A percentile compares a stretch with the other conserved stretches of the same genome.
Evolutionary conservation across 352 stramenopile species (phyloP).

Genomic region (Phytopythium oedochilum): DNA sequence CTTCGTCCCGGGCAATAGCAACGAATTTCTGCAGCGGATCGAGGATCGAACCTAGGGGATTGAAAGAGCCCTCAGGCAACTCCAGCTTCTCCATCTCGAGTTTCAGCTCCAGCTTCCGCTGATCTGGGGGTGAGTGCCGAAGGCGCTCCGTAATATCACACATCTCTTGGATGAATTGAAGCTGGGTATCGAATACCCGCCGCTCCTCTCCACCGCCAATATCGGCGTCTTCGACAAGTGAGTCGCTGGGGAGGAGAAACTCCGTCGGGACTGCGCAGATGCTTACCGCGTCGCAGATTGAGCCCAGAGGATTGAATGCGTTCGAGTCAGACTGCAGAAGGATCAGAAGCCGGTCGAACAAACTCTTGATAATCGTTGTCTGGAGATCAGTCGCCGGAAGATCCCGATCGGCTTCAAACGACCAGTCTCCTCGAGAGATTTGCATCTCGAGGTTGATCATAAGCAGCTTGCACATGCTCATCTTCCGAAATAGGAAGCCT

Average conservation of each 20-base stretch:
- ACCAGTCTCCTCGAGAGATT: slow-evolving; percentile 53
- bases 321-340: slow-evolving; percentile 37
- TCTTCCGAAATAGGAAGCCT: slow-evolving; percentile 72
- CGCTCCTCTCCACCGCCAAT: slow-evolving; percentile 23
- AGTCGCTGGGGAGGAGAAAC: slow-evolving; percentile 33
- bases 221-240: slow-evolving; percentile 27
- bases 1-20: slow-evolving; percentile 58
- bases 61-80: slow-evolving; percentile 58
- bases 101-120: slow-evolving; percentile 58
- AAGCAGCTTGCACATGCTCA: slow-evolving; percentile 77
- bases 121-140: slow-evolving; percentile 38
- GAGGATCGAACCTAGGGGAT: slow-evolving; percentile 62
- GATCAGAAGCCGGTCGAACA: slow-evolving; percentile 57
- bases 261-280: slow-evolving; percentile 36
- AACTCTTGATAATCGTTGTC: slow-evolving; percentile 49
- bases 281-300: slow-evolving; percentile 54
- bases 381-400: slow-evolving; percentile 59
- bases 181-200: slow-evolving; percentile 57
- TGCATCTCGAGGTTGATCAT: slow-evolving; percentile 85
- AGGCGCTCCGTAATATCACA: slow-evolving; percentile 76
- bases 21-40: slow-evolving; percentile 59
- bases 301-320: slow-evolving; percentile 32
- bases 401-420: slow-evolving; percentile 56
- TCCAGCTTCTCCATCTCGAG: slow-evolving; percentile 54
- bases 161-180: slow-evolving; percentile 67